phyloP scores from a whole-genome alignment of 352 stramenopile species.

The Saprolegnia parasitica region DNA sequence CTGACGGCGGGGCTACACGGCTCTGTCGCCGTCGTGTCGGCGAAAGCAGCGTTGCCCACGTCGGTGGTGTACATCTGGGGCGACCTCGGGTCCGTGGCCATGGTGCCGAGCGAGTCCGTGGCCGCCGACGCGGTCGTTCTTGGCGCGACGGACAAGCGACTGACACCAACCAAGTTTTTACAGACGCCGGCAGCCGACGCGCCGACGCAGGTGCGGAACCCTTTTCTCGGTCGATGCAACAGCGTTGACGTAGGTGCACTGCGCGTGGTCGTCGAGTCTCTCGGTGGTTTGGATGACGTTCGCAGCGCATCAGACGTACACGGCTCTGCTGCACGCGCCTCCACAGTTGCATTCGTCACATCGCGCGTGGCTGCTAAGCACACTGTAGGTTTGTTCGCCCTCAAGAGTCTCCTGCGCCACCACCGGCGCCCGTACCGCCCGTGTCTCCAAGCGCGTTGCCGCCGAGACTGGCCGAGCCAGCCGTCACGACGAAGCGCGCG shows the following conservation, averaged over 20 bases:
- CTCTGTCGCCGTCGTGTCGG: neutral
- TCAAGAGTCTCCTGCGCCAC: neutral
- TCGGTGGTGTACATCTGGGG: conserved; percentile 5
- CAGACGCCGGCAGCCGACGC: neutral
- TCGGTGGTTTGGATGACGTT: neutral
- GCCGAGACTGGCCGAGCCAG: neutral
- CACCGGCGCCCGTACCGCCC: too few relatives aligned
- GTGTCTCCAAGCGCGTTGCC: neutral
- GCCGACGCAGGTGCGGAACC: too few relatives aligned
- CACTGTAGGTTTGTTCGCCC: neutral
- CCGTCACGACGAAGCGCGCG: neutral
- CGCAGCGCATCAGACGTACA: neutral
- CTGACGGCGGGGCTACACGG: neutral
- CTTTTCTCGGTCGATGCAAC: too few relatives aligned
- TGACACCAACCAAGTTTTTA: neutral
- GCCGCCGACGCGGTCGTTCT: neutral
- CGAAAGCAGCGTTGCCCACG: neutral
- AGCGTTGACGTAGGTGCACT: neutral
- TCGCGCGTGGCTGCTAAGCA: neutral
- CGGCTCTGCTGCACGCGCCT: neutral
- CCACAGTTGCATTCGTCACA: neutral
- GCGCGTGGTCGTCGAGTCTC: neutral
- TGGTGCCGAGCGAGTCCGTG: neutral
- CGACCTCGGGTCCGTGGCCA: conserved; percentile 1
- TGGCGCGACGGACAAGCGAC: neutral